Evolutionary conservation across 768 basidiomycete species (phyloP), one percentile per base, ranked within the genome.

Genomic region (Lactarius tabidus): DNA sequence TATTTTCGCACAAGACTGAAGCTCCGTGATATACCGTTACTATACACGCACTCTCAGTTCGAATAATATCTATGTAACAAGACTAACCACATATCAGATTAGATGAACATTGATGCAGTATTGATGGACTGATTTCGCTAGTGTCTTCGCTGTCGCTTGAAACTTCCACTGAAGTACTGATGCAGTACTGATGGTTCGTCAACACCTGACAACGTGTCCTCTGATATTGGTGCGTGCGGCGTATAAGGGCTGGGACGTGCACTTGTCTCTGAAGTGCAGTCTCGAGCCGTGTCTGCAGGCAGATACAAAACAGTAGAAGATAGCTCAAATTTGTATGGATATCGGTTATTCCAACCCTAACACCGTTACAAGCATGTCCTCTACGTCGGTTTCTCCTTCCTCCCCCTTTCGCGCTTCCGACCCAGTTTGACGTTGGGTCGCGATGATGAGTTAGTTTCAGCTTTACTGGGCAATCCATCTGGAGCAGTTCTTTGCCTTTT

Each of bases 401-500:
- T 52, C 29, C 23, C 33, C 10, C 18, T 54, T 57, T 26, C 15
- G 23, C 17, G 45, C 18, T 38, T 57, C 53, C n/a, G 57, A 31
- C 20, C 48, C 26, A 7, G 62, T 33, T 41, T 39, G 31, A n/a
- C 39, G 15, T 53, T 38, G 39, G 17, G 17, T 62, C 33, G 38
- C 48, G 53, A 23, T 57, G 38, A 56, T 6, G 48, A 45, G 29
- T 17, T 38, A 36, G 60, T 18, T 15, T 62, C 53, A 9, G 23
- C 39, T 33, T 54, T 28, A 10, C 12, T 10, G 10, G 55, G 10
- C 26, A 14, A 26, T 1, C 18, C 33, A 29, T 58, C 65, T 6
- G 35, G 29, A 2, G 35, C 53, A 3, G 18, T 53, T 8, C 56
- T 66, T 35, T n/a, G 60, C 35, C 33, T 58, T 36, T 66, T 66